Conservation (phyloP, 1,284 basidiomycete species). For the Athelia sp. region DNA sequence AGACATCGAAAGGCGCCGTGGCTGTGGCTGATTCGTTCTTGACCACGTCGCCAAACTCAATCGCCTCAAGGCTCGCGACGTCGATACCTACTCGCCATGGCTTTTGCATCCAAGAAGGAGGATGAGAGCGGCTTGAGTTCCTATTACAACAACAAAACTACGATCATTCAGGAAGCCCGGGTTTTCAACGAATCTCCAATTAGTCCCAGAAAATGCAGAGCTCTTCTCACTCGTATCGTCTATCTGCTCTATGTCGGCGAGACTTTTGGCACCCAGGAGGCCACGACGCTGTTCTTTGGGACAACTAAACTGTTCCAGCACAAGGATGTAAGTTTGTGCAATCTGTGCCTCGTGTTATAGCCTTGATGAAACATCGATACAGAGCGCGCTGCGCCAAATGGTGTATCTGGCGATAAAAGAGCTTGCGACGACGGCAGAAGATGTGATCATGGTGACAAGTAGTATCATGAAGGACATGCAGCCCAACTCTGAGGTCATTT, state of each 20-base stretch:
- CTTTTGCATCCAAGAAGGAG: conserved; percentile 86
- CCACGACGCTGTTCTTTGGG: conserved; percentile 97
- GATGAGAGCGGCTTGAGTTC: conserved; percentile 84
- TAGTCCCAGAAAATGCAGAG: conserved; percentile 93
- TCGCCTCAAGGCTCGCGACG: conserved; percentile 20
- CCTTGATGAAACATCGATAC: conserved; percentile 9
- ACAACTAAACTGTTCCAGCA: conserved; percentile 99
- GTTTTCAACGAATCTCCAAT: conserved; percentile 99
- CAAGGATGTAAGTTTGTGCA: conserved; percentile 82
- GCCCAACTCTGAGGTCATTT: conserved; percentile 97
- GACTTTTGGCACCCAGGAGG: conserved; percentile 93
- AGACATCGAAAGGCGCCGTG: too few species aligned
- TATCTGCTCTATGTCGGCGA: conserved; percentile 97
- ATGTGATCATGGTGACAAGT: conserved; percentile 99
- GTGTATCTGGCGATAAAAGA: conserved; percentile 99
- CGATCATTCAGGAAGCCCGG: conserved; percentile 95
- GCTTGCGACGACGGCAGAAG: conserved; percentile 92
- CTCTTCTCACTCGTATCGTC: conserved; percentile 93
- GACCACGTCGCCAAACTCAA: neutral
- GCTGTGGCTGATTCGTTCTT: too few species aligned
- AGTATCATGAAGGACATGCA: conserved; percentile 99
- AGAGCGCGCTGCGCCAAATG: conserved; percentile 96
- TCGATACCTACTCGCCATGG: conserved; percentile 45
- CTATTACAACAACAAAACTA: conserved; percentile 93
- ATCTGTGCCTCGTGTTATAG: conserved; percentile 2